phyloP scores from a whole-genome alignment of 768 basidiomycete species.

The Artomyces pyxidatus region DNA sequence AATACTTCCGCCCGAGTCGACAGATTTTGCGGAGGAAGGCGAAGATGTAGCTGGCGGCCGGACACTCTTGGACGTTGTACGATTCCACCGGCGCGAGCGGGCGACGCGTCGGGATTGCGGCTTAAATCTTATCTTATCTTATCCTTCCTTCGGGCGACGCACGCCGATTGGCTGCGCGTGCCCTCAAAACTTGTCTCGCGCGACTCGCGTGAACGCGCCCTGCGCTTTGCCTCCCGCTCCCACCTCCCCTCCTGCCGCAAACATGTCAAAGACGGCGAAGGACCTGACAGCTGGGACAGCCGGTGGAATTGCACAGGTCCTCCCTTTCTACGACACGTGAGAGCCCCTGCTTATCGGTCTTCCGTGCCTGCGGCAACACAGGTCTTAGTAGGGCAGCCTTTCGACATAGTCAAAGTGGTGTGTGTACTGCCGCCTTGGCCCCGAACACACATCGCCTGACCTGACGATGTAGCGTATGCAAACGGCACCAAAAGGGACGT shows the following conservation, averaged over 20 bases:
- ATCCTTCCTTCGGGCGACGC: conserved; percentile 11
- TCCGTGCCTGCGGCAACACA: conserved; percentile 23
- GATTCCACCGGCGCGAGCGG: conserved; percentile 1
- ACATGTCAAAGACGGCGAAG: conserved; percentile 61
- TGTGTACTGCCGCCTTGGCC: conserved; percentile 26
- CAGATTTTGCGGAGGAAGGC: conserved; percentile 11
- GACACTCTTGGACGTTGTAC: conserved; percentile 2
- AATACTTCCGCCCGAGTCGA: conserved; percentile 40
- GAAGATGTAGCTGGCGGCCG: conserved; percentile 15
- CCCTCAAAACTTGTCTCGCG: not conserved
- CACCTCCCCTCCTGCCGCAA: not conserved
- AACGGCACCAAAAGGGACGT: conserved; percentile 86
- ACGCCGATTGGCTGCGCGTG: conserved; percentile 14
- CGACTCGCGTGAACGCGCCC: not conserved
- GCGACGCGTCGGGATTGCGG: not conserved
- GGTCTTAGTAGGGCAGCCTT: conserved; percentile 90
- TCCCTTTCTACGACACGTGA: conserved; percentile 1
- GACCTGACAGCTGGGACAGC: conserved; percentile 85
- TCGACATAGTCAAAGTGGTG: conserved; percentile 96
- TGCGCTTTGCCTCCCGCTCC: not conserved
- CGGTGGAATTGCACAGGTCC: conserved; percentile 85
- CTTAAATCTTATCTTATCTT: conserved; percentile 23
- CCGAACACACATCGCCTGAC: conserved; percentile 12
- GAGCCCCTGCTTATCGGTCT: conserved; percentile 4
- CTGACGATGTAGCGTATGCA: conserved; percentile 68